These are phyloP conservation scores for Daedaleopsis nitida DNA, from an alignment of 768 basidiomycete species.

Conservation along the genomic window DNA sequence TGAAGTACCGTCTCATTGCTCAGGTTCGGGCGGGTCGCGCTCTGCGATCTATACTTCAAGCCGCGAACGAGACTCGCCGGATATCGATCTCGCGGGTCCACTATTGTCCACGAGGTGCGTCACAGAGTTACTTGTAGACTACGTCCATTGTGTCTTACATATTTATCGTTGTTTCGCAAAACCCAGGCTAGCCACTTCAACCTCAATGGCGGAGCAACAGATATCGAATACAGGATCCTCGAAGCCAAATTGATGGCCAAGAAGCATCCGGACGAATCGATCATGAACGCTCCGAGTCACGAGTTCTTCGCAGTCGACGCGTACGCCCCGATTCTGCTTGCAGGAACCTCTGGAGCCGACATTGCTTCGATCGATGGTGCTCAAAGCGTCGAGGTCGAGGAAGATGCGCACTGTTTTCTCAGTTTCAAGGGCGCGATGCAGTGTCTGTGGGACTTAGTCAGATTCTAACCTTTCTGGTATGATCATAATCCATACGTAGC, in stretches of 20 bases:
- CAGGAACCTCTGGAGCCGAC: neutral
- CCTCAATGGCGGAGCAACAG: constrained; percentile 40
- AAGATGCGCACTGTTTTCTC: too few relatives aligned
- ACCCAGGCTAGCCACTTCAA: constrained; percentile 42
- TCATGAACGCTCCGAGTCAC: constrained; percentile 43
- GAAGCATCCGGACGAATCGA: constrained; percentile 36
- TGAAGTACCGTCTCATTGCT: too few relatives aligned
- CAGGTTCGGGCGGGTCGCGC: too few relatives aligned
- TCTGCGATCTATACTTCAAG: too few relatives aligned
- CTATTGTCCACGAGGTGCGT: constrained; percentile 15
- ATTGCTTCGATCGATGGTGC: too few relatives aligned
- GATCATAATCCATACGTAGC: too few relatives aligned
- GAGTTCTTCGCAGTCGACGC: constrained; percentile 27
- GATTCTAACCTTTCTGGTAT: too few relatives aligned
- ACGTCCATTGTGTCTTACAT: neutral
- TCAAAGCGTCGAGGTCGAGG: too few relatives aligned
- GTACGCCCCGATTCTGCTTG: neutral
- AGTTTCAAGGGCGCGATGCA: too few relatives aligned
- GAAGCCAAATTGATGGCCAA: constrained; percentile 40
- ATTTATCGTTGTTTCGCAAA: too few relatives aligned
- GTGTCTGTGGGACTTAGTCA: too few relatives aligned
- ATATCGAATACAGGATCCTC: constrained; percentile 44
- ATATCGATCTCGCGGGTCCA: constrained; percentile 41
- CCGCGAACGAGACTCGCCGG: constrained; percentile 30
- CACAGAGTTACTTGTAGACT: neutral